A percentile compares a stretch with the other conserved stretches of the same genome.
These are phyloP conservation scores for Yamadazyma diddensiae DNA, from an alignment of 1,139 yeast species.

Conservation along the genomic window DNA sequence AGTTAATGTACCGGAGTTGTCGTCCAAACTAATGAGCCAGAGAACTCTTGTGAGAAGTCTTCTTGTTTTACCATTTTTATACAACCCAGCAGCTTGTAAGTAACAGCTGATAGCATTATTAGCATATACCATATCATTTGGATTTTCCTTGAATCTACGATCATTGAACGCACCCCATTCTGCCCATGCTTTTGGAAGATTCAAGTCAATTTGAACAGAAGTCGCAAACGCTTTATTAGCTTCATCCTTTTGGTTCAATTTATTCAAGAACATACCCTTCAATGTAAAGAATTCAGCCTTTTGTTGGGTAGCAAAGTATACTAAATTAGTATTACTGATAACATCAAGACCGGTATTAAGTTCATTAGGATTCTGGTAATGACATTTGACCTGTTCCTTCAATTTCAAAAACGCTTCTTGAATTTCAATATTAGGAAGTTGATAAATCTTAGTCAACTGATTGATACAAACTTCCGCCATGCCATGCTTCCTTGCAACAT, in stretches of 20 bases:
- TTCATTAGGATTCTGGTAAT: conserved; percentile 84
- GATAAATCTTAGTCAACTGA: conserved; percentile 90
- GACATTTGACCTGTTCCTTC: conserved; percentile 97
- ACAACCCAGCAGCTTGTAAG: conserved; percentile 94
- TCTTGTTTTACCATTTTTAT: conserved; percentile 89
- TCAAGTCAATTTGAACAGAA: conserved; percentile 92
- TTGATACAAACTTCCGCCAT: conserved; percentile 96
- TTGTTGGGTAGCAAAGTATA: conserved; percentile 94
- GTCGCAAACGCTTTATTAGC: conserved; percentile 98
- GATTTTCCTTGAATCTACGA: conserved; percentile 79
- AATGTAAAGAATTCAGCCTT: conserved; percentile 96
- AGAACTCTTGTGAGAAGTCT: conserved; percentile 83
- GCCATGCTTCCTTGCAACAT: conserved; percentile 93
- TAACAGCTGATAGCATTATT: conserved; percentile 94
- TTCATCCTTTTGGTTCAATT: conserved; percentile 83
- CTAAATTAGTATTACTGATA: conserved; percentile 91
- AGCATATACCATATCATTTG: conserved; percentile 80
- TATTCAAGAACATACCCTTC: conserved; percentile 96
- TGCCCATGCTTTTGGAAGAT: conserved; percentile 98
- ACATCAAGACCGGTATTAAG: conserved; percentile 94
- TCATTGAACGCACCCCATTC: conserved; percentile 99
- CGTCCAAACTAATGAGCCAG: conserved; percentile 94
- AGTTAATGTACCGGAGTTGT: conserved; percentile 73
- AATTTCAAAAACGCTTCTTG: conserved; percentile 96
- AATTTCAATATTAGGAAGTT: conserved; percentile 94